Percentiles rank a stretch among this genome's conserved stretches.
Evolutionary conservation across 495 filamentous ascomycete genomes (phyloP).

Genomic region (Hypoxylon intermedium): DNA sequence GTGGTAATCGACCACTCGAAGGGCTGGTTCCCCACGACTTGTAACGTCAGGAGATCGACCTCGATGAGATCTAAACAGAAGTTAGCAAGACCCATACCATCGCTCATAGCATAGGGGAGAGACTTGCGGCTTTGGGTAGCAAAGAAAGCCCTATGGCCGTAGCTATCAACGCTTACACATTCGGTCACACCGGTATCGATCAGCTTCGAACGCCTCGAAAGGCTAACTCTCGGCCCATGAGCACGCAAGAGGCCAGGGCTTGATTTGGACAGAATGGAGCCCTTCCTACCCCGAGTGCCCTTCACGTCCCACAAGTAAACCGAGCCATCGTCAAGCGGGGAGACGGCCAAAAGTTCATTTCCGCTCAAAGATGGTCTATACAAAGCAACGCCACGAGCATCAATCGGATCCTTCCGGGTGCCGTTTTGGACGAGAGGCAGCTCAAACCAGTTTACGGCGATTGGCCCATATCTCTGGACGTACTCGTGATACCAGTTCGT

Average conservation of each 20-base stretch:
- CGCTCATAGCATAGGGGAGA: background rate
- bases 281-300: slow-evolving; percentile 63
- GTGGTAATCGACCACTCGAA: slow-evolving; percentile 87
- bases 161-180: slow-evolving; percentile 80
- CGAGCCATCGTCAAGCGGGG: slow-evolving; percentile 84
- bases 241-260: slow-evolving; percentile 67
- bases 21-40: slow-evolving; percentile 70
- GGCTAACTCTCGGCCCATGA: slow-evolving; percentile 53
- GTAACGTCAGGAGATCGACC: slow-evolving; percentile 80
- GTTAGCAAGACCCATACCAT: slow-evolving; percentile 33
- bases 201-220: slow-evolving; percentile 51
- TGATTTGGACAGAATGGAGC: slow-evolving; percentile 70
- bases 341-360: slow-evolving; percentile 68
- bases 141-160: slow-evolving; percentile 74
- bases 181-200: slow-evolving; percentile 77
- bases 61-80: slow-evolving; percentile 68
- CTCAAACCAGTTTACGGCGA: slow-evolving; percentile 77
- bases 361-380: slow-evolving; percentile 54
- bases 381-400: slow-evolving; percentile 72
- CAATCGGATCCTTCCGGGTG: slow-evolving; percentile 46
- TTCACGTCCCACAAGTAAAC: slow-evolving; percentile 87
- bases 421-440: slow-evolving; percentile 54
- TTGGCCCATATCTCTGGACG: slow-evolving; percentile 78
- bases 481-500: slow-evolving; percentile 89
- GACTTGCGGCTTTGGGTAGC: slow-evolving; percentile 72